These are phyloP conservation scores for Phytopythium ostracodes DNA, from an alignment of 352 stramenopile genomes.

Conservation along the genomic window DNA sequence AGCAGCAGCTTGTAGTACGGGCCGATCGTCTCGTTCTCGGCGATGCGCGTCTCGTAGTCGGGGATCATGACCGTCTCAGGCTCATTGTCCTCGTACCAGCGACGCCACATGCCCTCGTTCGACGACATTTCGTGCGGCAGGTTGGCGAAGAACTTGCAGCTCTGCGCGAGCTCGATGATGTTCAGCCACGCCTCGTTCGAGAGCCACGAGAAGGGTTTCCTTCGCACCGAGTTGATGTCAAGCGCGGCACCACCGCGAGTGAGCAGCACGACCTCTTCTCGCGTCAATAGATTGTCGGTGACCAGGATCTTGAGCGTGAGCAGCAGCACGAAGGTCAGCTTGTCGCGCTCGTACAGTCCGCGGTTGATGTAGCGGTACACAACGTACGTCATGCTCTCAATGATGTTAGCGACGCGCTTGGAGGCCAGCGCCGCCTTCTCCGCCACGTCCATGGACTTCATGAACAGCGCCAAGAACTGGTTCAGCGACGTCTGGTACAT, in stretches of 20 bases:
- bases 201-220: conserved; percentile 97
- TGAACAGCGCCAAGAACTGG: conserved; percentile 98
- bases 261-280: conserved; percentile 94
- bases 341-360: conserved; percentile 97
- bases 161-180: conserved; percentile 94
- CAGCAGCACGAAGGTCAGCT: conserved; percentile 97
- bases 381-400: conserved; percentile 99
- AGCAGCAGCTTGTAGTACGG: conserved; percentile 97
- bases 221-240: conserved; percentile 95
- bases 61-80: conserved; percentile 95
- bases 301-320: conserved; percentile 98
- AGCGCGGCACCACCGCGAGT: conserved; percentile 94
- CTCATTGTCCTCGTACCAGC: conserved; percentile 98
- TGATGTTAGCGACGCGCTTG: conserved; percentile 98
- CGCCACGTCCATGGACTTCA: conserved; percentile 96
- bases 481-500: conserved; percentile 99
- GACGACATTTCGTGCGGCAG: conserved; percentile 95
- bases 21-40: conserved; percentile 92
- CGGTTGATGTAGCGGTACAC: conserved; percentile 99
- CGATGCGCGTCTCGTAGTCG: conserved; percentile 93
- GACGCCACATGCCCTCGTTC: conserved; percentile 95
- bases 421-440: conserved; percentile 96
- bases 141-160: conserved; percentile 96
- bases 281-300: conserved; percentile 90
- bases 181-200: conserved; percentile 98